Base-by-base conservation (phyloP, 2,329 filamentous ascomycete species). In the Microdochium trichocladiopsis region DNA sequence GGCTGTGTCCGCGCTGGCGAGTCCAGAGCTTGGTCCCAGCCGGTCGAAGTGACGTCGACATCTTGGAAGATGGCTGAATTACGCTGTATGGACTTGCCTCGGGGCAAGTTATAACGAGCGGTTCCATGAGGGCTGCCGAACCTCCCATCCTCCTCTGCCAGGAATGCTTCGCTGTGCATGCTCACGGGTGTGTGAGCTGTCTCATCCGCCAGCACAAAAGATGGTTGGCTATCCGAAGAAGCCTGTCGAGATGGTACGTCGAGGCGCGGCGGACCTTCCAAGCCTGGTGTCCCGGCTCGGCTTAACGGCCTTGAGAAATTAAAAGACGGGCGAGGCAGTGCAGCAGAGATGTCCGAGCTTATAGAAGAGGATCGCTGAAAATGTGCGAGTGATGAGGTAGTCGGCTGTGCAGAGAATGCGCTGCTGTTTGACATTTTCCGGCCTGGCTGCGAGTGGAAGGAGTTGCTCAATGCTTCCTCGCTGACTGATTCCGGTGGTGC, bases 261-360 rank as follows among this genome's bases (percentile, higher is more conserved):
- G 58, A 78, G 71, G 47, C 63, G 71, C 16, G 82, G 81, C 12
- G 79, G 84, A 55, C 83, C 83, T 6, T 86, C 81, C 59, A 78
- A 71, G 48, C 63, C 71, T 16, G 82, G 81, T 11, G 79, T 84
- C 56, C 83, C 83, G 55, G 84, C 80, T 63, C 86, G 79, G 67
- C 93, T 96, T 55, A 95, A 72, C 0, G 94, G 94, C 45, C 94
- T 82, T 1, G 94, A 97, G 67, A 97, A 97, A 69, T 99, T 97
- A 71, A 95, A 93, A 0, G 88, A 83, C 1, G 90, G 88, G 16
- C 86, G 81, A 12, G 86, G 83, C 33, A 91, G 63, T 10, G 68
- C 78, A 47, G 79, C 78, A 2, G 91, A 95, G 50, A 82, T 81
- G 56, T 96, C 90, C 1, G 93, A 97, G 55, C 84, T 85, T 36